phyloP scores from a whole-genome alignment of 768 basidiomycete genomes.

The Tephrocybe sp. region DNA sequence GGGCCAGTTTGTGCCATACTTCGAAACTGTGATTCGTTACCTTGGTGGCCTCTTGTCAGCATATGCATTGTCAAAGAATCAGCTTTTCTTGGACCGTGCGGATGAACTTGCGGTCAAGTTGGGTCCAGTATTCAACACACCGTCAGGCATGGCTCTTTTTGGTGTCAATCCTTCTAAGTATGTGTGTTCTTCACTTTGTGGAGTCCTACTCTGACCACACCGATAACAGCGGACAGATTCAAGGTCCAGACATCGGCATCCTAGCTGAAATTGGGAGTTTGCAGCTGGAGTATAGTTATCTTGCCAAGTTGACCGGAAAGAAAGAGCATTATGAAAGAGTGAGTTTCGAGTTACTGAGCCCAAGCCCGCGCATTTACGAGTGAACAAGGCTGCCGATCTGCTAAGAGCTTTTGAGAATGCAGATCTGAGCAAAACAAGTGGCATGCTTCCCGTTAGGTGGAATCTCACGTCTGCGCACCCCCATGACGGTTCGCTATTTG shows the following conservation, averaged over 20 bases:
- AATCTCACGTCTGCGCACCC: conserved; percentile 47
- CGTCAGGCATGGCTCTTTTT: conserved; percentile 70
- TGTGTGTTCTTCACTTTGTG: conserved; percentile 15
- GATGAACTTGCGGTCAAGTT: conserved; percentile 77
- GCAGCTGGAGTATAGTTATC: conserved; percentile 84
- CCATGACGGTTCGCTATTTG: conserved; percentile 40
- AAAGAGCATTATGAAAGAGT: conserved; percentile 60
- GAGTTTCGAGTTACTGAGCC: conserved; percentile 17
- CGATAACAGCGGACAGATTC: conserved; percentile 27
- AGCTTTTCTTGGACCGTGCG: conserved; percentile 64
- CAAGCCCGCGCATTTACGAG: neutral
- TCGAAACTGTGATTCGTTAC: conserved; percentile 89
- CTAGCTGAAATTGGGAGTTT: conserved; percentile 83
- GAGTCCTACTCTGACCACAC: neutral
- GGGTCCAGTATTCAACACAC: conserved; percentile 69
- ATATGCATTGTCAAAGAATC: conserved; percentile 70
- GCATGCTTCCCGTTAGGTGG: conserved; percentile 68
- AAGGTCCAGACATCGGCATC: conserved; percentile 37
- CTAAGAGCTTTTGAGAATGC: conserved; percentile 47
- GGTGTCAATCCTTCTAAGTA: conserved; percentile 67
- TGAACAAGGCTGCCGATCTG: conserved; percentile 44
- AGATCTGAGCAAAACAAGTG: conserved; percentile 46
- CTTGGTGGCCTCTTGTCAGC: conserved; percentile 87
- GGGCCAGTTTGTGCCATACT: conserved; percentile 52
- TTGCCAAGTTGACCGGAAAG: conserved; percentile 77